These are phyloP conservation scores for Epichloe glyceriae DNA, from an alignment of 2,329 filamentous ascomycete species.

Conservation along the genomic window DNA sequence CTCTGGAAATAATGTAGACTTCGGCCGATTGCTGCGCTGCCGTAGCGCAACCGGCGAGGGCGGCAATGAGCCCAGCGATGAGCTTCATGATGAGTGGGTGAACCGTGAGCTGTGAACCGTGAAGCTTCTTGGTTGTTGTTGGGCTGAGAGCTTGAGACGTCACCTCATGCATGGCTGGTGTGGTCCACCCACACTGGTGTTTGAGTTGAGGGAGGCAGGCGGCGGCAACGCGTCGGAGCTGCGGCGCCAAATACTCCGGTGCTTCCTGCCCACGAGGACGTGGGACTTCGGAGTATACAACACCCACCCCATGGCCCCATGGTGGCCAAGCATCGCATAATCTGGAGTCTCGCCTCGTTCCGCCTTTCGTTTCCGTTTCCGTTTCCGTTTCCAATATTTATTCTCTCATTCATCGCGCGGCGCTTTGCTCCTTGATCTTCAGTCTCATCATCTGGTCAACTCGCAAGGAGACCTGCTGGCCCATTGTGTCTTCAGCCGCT, in stretches of 20 bases:
- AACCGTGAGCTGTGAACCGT: conserved; percentile 11
- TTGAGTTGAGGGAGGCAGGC: neutral
- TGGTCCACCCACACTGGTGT: neutral
- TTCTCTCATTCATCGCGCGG: neutral
- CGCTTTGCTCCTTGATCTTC: neutral
- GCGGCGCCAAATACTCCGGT: conserved; percentile 7
- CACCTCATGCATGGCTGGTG: conserved; percentile 14
- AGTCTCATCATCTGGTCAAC: neutral
- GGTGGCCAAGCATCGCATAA: too few species aligned
- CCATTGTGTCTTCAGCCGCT: neutral
- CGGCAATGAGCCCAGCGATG: conserved; percentile 25
- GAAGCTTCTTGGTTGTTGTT: conserved; percentile 20
- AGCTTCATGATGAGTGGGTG: conserved; percentile 28
- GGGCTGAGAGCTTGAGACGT: conserved; percentile 15
- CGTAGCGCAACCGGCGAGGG: conserved; percentile 24
- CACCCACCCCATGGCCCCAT: neutral
- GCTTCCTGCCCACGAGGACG: neutral
- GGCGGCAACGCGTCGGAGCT: conserved; percentile 2
- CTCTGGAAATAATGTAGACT: conserved; percentile 38
- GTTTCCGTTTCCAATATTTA: neutral
- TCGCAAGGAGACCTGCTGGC: neutral
- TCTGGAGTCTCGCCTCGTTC: neutral
- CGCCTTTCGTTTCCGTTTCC: neutral
- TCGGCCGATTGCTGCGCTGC: conserved; percentile 31
- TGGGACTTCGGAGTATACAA: too few species aligned